Conservation (phyloP, 164 flowering plant species). For the Dillenia turbinata region DNA sequence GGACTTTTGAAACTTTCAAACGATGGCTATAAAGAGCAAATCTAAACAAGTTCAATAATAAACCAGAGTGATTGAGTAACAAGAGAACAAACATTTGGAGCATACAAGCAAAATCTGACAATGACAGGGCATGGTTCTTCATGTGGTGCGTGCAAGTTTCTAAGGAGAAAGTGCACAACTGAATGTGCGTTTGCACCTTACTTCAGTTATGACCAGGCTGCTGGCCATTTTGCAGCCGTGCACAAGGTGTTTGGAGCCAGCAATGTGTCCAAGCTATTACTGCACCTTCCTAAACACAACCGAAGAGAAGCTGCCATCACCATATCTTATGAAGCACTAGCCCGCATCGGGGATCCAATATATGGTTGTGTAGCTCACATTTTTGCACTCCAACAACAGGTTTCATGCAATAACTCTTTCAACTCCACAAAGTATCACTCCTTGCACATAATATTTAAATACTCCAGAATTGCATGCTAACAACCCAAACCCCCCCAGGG, state of each 20-base stretch:
- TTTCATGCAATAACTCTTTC: constrained; percentile 7
- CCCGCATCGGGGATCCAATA: constrained; percentile 59
- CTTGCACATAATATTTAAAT: background rate
- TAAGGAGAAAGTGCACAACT: constrained; percentile 57
- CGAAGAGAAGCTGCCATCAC: constrained; percentile 66
- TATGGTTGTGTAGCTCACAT: constrained; percentile 77
- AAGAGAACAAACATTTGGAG: background rate
- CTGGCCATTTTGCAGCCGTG: constrained; percentile 65
- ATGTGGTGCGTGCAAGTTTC: constrained; percentile 62
- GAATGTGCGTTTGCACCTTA: constrained; percentile 70
- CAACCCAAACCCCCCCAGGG: too few relatives aligned
- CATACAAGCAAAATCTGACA: constrained; percentile 16
- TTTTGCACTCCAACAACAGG: constrained; percentile 71
- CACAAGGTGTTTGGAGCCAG: constrained; percentile 87
- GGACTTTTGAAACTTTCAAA: constrained; percentile 6
- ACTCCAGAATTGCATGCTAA: background rate
- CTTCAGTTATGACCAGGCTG: constrained; percentile 63
- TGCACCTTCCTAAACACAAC: constrained; percentile 47
- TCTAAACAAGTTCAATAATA: constrained; percentile 6
- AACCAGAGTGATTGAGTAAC: background rate
- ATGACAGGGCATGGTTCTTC: constrained; percentile 53
- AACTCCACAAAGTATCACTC: background rate
- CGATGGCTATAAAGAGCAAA: constrained; percentile 28
- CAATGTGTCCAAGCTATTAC: constrained; percentile 64
- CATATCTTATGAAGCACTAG: constrained; percentile 67